Base-by-base conservation (phyloP, 2,329 filamentous ascomycete genomes). In the Ceratocystis lukuohia region DNA sequence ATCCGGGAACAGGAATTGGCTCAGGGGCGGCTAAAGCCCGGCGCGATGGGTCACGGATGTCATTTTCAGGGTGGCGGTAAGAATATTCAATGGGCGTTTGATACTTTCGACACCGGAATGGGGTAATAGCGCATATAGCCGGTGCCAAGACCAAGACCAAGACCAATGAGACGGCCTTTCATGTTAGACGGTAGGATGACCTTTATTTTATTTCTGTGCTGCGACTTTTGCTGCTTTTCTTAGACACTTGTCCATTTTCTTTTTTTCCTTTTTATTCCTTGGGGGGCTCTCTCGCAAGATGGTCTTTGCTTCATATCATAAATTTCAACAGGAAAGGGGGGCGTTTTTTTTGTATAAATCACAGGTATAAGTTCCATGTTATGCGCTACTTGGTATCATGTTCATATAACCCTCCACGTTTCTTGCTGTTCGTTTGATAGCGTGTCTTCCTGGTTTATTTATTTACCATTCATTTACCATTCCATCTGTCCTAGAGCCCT, bases 41-140 rank as follows among this genome's bases (percentile, higher is more conserved):
- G 22, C 44, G 61, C 30, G 44, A 63, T 63, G 61, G 61, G 2
- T 45, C 61, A 48, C 61, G 61, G n/a, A 17, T 25, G 33, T 61
- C 44, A 6, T 17, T 57, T 8, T 65, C 48, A 2, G 12, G 41
- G 28, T 65, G 50, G 64, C 64, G 53, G 50, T 57, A 59, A 44
- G 53, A 17, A 12, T 5, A 33, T 22, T 22, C 12, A 33, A 17
- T 41, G 28, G 28, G 28, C 33, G 22, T 20, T 30, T 17, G 3
- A n/a, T 50, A 20, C 22, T 22, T 22, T 50, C n/a, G 22, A 22
- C 22, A 8, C 46, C 5, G 6, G 6, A 41, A 41, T 41, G 10
- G 37, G 37, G 37, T 41, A 41, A 12, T 12, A 41, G 37, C 10
- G 37, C 37, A 41, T 41, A 41, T 41, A 41, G 37, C 37, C 37